Evolutionary conservation across 1,284 basidiomycete species (phyloP), one percentile per base, ranked within the genome.

Genomic region (Afroboletus lepidellus): DNA sequence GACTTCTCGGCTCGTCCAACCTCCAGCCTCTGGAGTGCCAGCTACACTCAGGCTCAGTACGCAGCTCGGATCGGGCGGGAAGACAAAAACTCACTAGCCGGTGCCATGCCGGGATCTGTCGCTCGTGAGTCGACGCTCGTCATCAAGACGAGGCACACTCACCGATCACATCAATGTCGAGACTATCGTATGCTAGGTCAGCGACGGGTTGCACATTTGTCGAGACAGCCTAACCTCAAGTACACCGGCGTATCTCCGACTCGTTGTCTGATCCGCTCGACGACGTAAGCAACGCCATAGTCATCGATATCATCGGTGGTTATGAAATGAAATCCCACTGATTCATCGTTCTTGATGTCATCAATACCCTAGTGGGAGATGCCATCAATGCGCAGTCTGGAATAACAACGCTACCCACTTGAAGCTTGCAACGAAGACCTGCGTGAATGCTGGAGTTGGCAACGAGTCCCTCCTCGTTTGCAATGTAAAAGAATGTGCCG

Each of bases 21-120:
- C 88, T 36, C 90, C 90, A 16, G 84, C 80, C 69, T 92, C 90
- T 8, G 89, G 90, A 3, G 90, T 92, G n/a, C 90, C 89, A 55
- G 88, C 86, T 86, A 56, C n/a, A 27, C 51, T 32, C 34, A 16
- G 11, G 15, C 9, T 63, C 18, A 66, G 37, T 20, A 38, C 13
- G 7, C 8, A n/a, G 13, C 36, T 37, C 42, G 30, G n/a, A 34
- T 25, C 8, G 34, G 23, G 15, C 4, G 8, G 12, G 8, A 5
- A 45, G 3, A 32, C 44, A 16, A 30, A 32, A 37, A 71, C 86
- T 69, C 62, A 88, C 86, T 91, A 8, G 81, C 89, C 50, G 90
- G 90, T 41, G 90, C 88, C 50, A 88, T 64, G 36, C 86, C 87
- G 50, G 89, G 89, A 69, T 92, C 87, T 87, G 44, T n/a, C 46